Percentiles rank a stretch among this genome's conserved stretches.
Conservation (phyloP, 495 filamentous ascomycete species). For the Penicillium riverlandense region DNA sequence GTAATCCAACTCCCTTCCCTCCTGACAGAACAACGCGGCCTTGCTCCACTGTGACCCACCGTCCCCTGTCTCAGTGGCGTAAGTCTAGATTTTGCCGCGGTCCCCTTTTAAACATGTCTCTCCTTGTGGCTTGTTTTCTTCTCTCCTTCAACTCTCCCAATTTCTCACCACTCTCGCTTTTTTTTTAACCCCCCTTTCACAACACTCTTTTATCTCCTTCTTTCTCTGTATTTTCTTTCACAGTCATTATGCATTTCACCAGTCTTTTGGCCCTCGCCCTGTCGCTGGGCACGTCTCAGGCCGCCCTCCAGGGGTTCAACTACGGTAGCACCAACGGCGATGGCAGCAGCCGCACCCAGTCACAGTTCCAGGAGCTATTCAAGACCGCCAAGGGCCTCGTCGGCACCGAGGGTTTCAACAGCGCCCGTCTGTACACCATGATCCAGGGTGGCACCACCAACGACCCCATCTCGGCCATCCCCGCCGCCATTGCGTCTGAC, state of each 20-base stretch:
- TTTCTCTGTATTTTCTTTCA: not conserved
- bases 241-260: constrained; percentile 27
- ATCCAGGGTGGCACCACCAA: constrained; percentile 55
- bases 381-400: constrained; percentile 58
- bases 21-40: too few species aligned
- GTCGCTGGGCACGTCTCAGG: constrained; percentile 34
- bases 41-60: too few species aligned
- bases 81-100: too few species aligned
- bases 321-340: constrained; percentile 61
- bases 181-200: too few species aligned
- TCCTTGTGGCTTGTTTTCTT: too few species aligned
- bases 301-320: constrained; percentile 71
- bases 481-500: constrained; percentile 66
- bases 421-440: constrained; percentile 60
- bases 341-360: constrained; percentile 52
- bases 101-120: too few species aligned
- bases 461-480: constrained; percentile 60
- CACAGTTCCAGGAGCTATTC: constrained; percentile 68
- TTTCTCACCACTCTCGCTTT: too few species aligned
- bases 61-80: too few species aligned
- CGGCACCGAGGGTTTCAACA: constrained; percentile 67
- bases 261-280: constrained; percentile 38
- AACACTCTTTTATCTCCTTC: too few species aligned
- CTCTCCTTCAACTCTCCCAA: too few species aligned
- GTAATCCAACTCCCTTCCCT: too few species aligned